Evolutionary conservation across 805 yeast genomes (phyloP), one percentile per base, ranked within the genome.

Genomic region (Kuraishia capsulata): DNA sequence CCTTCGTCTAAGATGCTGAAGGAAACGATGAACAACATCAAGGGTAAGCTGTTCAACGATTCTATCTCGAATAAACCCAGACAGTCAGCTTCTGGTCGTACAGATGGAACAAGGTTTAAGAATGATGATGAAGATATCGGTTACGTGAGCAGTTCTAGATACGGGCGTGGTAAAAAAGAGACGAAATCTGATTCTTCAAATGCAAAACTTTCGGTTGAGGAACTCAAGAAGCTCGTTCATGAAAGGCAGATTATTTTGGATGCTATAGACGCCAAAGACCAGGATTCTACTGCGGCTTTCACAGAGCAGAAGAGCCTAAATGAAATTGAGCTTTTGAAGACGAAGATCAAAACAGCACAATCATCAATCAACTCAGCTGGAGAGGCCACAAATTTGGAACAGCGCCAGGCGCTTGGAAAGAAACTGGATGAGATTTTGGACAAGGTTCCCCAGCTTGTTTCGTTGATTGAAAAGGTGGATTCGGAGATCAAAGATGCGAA

Each of bases 1-100:
- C 94, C 95, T 2, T 82, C 95, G 5, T 73, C 82, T 29, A 76
- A 78, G 50, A 69, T 82, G 42, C 62, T 92, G 42, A 81, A 83
- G 45, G 86, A 80, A 47, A 72, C 82, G 13, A 73, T 81, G 56
- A 71, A 71, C 50, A 73, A 77, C 37, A 75, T 88, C 56, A 90
- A 89, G 59, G 72, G 78, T 39, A 71, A 74, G 32, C 62, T 84
- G 49, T 70, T 65, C 37, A 61, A 53, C 43, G 60, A 62, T 45
- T 51, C 64, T 4, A 45, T 49, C 16, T 23, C 26, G 10, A 11
- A 8, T 23, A 28, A 17, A 28, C 31, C 31, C 31, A 9, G 14
- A 11, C 13, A 28, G 17, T 11, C 31, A 8, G 26, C 26, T 23
- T 11, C 31, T 13, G 31, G 31, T 8, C 9, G 31, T 11, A 28